These are phyloP conservation scores for Trametopsis cervina DNA, from an alignment of 768 basidiomycete genomes.

Conservation along the genomic window DNA sequence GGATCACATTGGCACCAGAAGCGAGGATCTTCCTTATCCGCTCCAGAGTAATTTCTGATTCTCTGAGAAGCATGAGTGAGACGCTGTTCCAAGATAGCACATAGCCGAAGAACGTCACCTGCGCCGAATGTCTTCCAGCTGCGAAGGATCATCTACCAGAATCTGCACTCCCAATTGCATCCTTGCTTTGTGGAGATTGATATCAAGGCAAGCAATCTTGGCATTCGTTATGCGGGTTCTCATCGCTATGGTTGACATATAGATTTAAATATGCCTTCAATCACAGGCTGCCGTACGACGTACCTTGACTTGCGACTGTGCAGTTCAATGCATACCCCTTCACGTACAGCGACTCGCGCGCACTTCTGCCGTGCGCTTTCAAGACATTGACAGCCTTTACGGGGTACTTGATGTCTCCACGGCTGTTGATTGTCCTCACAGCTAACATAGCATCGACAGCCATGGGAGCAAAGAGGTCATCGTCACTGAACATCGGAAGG, in stretches of 20 bases:
- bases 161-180: constrained; percentile 99
- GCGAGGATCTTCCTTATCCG: constrained; percentile 93
- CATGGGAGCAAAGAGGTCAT: constrained; percentile 97
- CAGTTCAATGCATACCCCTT: constrained; percentile 98
- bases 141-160: constrained; percentile 91
- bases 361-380: constrained; percentile 95
- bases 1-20: constrained; percentile 91
- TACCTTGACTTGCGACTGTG: constrained; percentile 97
- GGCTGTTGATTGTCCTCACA: constrained; percentile 87
- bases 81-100: constrained; percentile 7
- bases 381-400: constrained; percentile 98
- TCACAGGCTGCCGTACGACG: constrained; percentile 13
- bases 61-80: constrained; percentile 46
- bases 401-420: constrained; percentile 97
- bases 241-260: constrained; percentile 61
- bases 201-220: constrained; percentile 98
- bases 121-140: constrained; percentile 93
- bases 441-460: constrained; percentile 98
- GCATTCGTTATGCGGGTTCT: constrained; percentile 89
- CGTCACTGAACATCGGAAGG: constrained; percentile 87
- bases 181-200: constrained; percentile 91
- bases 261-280: background rate
- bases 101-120: constrained; percentile 47
- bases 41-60: constrained; percentile 94
- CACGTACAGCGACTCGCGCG: constrained; percentile 90